These are phyloP conservation scores for Coemansia sp. DNA, from an alignment of 192 early-diverging fungal species.

Conservation along the genomic window DNA sequence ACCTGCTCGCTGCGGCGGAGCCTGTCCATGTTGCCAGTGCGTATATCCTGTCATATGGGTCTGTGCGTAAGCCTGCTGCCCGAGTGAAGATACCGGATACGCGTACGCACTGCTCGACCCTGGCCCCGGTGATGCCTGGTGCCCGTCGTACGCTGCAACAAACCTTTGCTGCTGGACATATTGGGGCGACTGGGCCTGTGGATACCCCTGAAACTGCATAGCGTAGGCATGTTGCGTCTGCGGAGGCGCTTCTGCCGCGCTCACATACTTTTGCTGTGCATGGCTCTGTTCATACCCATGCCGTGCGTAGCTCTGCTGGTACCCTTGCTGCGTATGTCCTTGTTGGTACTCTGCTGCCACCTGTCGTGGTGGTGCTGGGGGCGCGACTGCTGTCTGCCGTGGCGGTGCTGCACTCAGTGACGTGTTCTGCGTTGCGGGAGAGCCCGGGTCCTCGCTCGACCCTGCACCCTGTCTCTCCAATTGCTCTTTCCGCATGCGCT, in stretches of 20 bases:
- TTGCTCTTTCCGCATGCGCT: slow-evolving; percentile 43
- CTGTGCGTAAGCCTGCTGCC: slow-evolving; percentile 13
- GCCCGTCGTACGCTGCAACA: slow-evolving; percentile 1
- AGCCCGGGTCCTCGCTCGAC: slow-evolving; percentile 18
- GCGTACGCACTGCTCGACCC: slow-evolving; percentile 8
- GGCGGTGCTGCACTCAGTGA: slow-evolving; percentile 11
- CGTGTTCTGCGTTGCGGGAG: slow-evolving; percentile 19
- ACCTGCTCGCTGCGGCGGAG: slow-evolving; percentile 11
- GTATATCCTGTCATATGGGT: slow-evolving; percentile 23
- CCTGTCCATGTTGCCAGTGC: slow-evolving; percentile 18
- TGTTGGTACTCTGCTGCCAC: neutral
- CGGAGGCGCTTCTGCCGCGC: neutral
- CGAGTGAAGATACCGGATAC: slow-evolving; percentile 10
- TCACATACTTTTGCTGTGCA: neutral
- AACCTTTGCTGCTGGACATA: neutral
- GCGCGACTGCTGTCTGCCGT: slow-evolving; percentile 6
- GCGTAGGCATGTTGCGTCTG: neutral
- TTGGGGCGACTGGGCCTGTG: neutral
- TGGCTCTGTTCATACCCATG: too few relatives aligned
- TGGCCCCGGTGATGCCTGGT: neutral
- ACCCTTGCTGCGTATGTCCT: too few relatives aligned
- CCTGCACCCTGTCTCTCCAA: slow-evolving; percentile 12
- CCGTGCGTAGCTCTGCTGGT: too few relatives aligned
- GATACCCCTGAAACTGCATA: neutral
- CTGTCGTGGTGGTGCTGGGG: slow-evolving; percentile 2